These are phyloP conservation scores for Fraxinus greggii DNA, from an alignment of 305 asterid genomes.

Conservation along the genomic window DNA sequence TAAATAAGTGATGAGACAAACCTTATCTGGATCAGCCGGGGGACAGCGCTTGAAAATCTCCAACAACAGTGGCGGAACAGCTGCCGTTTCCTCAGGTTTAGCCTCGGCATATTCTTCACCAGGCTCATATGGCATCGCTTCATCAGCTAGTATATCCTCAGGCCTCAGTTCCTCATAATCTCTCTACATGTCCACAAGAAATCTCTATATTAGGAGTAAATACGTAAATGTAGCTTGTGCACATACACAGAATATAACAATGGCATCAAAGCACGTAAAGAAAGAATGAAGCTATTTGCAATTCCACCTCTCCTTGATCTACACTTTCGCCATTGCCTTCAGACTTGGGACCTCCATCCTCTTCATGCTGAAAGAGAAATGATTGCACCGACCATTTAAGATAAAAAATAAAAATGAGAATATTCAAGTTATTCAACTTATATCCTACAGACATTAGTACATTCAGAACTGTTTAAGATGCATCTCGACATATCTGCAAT, in stretches of 20 bases:
- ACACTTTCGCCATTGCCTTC: neutral
- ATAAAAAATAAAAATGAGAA: neutral
- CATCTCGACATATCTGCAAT: neutral
- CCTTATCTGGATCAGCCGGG: constrained; percentile 44
- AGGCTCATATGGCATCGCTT: neutral
- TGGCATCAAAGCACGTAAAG: neutral
- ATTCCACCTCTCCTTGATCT: neutral
- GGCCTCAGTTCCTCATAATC: constrained; percentile 40
- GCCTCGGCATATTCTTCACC: constrained; percentile 37
- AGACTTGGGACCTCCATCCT: constrained; percentile 33
- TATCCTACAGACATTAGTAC: neutral
- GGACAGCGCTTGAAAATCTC: constrained; percentile 45
- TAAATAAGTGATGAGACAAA: neutral
- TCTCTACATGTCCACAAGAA: neutral
- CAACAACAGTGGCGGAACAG: constrained; percentile 48
- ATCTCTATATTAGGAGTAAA: constrained; percentile 29
- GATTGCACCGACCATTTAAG: neutral
- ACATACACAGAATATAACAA: neutral
- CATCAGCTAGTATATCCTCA: constrained; percentile 14
- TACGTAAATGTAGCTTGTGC: constrained; percentile 3
- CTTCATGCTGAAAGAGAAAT: constrained; percentile 36
- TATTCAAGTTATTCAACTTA: neutral
- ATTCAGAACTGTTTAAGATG: neutral
- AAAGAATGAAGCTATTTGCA: constrained; percentile 2
- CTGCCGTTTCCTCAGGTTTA: constrained; percentile 44